phyloP scores from a whole-genome alignment of 768 basidiomycete species.

The Lactarius quietus region DNA sequence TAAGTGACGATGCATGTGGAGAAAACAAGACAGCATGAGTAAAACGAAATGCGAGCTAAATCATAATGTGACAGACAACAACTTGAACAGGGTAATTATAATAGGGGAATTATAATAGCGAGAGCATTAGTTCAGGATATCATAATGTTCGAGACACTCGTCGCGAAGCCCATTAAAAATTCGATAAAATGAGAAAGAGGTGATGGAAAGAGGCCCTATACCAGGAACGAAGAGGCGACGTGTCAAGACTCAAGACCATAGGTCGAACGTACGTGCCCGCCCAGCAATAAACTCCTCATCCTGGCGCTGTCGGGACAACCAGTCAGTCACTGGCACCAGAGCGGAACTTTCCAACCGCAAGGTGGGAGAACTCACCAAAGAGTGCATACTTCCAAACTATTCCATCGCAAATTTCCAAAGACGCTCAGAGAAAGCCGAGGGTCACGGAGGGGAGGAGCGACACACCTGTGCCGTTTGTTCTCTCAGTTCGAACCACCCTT shows the following conservation, averaged over 20 bases:
- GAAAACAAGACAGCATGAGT: not conserved
- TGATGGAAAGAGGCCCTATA: not conserved
- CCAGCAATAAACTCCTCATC: conserved; percentile 3
- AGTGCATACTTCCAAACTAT: conserved; percentile 6
- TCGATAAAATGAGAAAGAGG: not conserved
- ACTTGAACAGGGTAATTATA: not conserved
- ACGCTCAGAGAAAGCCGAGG: not conserved
- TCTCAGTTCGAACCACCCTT: not conserved
- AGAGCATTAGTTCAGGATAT: not conserved
- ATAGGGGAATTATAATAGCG: too few relatives aligned
- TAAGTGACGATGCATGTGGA: not conserved
- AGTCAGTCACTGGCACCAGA: not conserved
- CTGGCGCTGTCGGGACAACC: not conserved
- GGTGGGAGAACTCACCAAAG: conserved; percentile 2
- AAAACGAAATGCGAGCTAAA: not conserved
- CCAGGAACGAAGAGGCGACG: not conserved
- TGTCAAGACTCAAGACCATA: not conserved
- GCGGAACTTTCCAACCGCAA: not conserved
- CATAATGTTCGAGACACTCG: not conserved
- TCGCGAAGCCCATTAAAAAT: not conserved
- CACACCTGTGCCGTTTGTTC: conserved; percentile 7
- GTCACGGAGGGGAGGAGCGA: too few relatives aligned
- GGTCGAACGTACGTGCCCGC: not conserved
- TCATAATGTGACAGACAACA: not conserved
- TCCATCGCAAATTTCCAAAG: too few relatives aligned